Evolutionary conservation across 148 eudicot genomes (phyloP).

Genomic region (Selenicereus undatus): DNA sequence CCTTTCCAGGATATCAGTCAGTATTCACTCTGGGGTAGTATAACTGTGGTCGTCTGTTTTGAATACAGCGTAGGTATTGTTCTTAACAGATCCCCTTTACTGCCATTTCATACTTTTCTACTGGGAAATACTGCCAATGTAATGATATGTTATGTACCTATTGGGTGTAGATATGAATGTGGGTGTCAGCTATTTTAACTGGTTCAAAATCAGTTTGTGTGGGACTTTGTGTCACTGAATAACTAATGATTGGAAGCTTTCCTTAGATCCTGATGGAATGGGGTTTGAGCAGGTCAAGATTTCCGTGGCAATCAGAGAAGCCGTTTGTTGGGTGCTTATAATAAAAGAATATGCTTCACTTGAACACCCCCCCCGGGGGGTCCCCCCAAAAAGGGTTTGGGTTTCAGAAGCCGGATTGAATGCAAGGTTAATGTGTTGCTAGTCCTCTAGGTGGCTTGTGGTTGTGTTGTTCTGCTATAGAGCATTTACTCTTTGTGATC

Average conservation of each 20-base stretch:
- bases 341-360: background rate
- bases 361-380: background rate
- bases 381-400: too few species aligned
- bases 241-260: too few species aligned
- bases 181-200: too few species aligned
- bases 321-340: background rate
- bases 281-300: background rate
- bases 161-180: background rate
- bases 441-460: background rate
- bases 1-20: slow-evolving; percentile 34
- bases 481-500: background rate
- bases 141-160: background rate
- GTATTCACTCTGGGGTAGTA: slow-evolving; percentile 53
- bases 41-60: slow-evolving; percentile 59
- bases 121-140: background rate
- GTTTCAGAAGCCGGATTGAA: background rate
- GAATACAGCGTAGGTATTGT: slow-evolving; percentile 55
- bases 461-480: background rate
- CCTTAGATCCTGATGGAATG: background rate
- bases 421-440: background rate
- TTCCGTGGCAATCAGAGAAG: background rate
- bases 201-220: background rate
- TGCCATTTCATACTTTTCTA: background rate
- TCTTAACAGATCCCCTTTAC: background rate
- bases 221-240: too few species aligned